These are phyloP conservation scores for Lentithecium fluviatile DNA, from an alignment of 495 filamentous ascomycete genomes.

Conservation along the genomic window DNA sequence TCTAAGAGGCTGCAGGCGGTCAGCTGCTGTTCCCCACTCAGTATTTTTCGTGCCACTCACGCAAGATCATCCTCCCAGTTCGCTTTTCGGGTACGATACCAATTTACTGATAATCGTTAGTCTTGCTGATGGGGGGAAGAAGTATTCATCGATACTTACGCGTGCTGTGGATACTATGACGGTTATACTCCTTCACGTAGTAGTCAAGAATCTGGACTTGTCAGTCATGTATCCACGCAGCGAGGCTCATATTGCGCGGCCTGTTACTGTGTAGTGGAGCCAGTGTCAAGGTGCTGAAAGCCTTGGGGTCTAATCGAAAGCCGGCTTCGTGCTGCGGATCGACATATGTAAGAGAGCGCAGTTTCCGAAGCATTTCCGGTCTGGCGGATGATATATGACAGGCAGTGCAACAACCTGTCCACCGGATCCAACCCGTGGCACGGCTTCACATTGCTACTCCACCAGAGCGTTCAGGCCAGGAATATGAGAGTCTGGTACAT, in stretches of 20 bases:
- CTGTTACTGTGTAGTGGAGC: not conserved
- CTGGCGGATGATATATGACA: too few species aligned
- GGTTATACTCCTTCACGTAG: constrained; percentile 67
- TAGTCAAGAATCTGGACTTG: constrained; percentile 64
- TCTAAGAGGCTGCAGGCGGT: constrained; percentile 25
- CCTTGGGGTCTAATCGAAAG: too few species aligned
- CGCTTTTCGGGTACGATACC: constrained; percentile 71
- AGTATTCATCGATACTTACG: constrained; percentile 48
- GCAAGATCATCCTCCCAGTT: constrained; percentile 75
- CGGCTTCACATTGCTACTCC: too few species aligned
- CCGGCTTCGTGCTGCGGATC: too few species aligned
- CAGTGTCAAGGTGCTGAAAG: not conserved
- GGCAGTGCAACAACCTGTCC: too few species aligned
- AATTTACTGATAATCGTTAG: constrained; percentile 57
- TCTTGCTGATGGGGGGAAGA: constrained; percentile 1
- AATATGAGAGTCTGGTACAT: constrained; percentile 22
- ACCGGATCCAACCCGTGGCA: too few species aligned
- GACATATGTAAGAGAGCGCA: too few species aligned
- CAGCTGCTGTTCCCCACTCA: constrained; percentile 1
- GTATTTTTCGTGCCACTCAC: constrained; percentile 38
- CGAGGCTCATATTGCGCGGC: not conserved
- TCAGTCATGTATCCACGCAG: constrained; percentile 7
- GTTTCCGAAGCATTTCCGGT: too few species aligned
- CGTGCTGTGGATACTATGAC: constrained; percentile 72
- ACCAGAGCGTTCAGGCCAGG: too few species aligned